Conservation (phyloP, 2,329 filamentous ascomycete species). For the Fusarium equiseti region DNA sequence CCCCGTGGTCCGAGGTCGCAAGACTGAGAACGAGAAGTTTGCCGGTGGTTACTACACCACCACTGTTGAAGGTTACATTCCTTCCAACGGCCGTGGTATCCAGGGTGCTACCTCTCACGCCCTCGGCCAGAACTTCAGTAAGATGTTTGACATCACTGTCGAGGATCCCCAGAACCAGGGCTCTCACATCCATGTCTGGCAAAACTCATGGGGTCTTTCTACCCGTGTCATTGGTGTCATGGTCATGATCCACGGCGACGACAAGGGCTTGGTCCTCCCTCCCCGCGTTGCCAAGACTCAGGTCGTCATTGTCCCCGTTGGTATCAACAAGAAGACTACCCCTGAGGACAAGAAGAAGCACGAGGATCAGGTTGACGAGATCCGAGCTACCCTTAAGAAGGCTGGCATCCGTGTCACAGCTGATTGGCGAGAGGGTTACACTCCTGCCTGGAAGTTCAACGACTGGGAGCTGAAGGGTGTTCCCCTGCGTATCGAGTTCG, state of each 20-base stretch:
- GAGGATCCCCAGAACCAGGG: slow-evolving; percentile 90
- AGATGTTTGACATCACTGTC: slow-evolving; percentile 98
- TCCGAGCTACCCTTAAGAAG: slow-evolving; percentile 76
- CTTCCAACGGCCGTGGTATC: slow-evolving; percentile 93
- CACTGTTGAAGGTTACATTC: slow-evolving; percentile 96
- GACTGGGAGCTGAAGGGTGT: slow-evolving; percentile 98
- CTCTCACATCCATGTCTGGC: slow-evolving; percentile 89
- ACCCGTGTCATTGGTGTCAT: slow-evolving; percentile 98
- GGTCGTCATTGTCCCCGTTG: slow-evolving; percentile 89
- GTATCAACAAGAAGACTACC: slow-evolving; percentile 88
- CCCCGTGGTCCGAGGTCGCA: slow-evolving; percentile 90
- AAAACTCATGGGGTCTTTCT: slow-evolving; percentile 98
- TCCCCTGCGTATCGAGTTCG: slow-evolving; percentile 93
- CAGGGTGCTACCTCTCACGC: slow-evolving; percentile 96
- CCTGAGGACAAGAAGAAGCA: slow-evolving; percentile 83
- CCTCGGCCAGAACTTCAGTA: slow-evolving; percentile 97
- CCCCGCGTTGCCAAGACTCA: slow-evolving; percentile 90
- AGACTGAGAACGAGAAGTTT: slow-evolving; percentile 99
- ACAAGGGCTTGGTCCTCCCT: slow-evolving; percentile 94
- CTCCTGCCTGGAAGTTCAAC: slow-evolving; percentile 98
- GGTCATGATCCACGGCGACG: slow-evolving; percentile 97
- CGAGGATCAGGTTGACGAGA: slow-evolving; percentile 78
- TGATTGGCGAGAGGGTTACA: slow-evolving; percentile 90
- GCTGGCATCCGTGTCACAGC: slow-evolving; percentile 82
- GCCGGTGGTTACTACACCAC: slow-evolving; percentile 97